A percentile compares a stretch with the other conserved stretches of the same genome.
These are phyloP conservation scores for Rhizopogon salebrosus DNA, from an alignment of 768 basidiomycete genomes.

Conservation along the genomic window DNA sequence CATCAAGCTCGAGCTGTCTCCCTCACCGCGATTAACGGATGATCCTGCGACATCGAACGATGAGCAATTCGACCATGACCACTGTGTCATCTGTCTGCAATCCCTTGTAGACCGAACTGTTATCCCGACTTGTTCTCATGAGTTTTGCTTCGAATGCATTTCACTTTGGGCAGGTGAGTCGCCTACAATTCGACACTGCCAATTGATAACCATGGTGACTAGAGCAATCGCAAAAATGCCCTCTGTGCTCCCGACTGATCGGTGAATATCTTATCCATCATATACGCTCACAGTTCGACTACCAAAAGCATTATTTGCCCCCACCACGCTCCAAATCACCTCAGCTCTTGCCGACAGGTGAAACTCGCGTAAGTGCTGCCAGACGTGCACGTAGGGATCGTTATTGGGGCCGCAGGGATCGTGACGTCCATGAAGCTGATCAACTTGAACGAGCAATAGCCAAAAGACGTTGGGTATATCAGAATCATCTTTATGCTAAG, in stretches of 20 bases:
- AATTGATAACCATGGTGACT: neutral
- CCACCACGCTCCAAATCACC: slow-evolving; percentile 53
- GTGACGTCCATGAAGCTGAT: slow-evolving; percentile 46
- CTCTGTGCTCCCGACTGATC: slow-evolving; percentile 63
- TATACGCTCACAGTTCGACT: slow-evolving; percentile 74
- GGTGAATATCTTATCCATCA: slow-evolving; percentile 76
- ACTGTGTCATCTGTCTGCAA: slow-evolving; percentile 88
- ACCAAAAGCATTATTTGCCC: slow-evolving; percentile 71
- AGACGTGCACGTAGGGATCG: slow-evolving; percentile 34
- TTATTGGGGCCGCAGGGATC: slow-evolving; percentile 51
- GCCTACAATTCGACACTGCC: neutral
- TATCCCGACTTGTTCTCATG: slow-evolving; percentile 82
- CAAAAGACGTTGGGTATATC: slow-evolving; percentile 75
- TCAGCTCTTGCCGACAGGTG: slow-evolving; percentile 25
- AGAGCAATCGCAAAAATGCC: slow-evolving; percentile 79
- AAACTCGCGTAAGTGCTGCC: slow-evolving; percentile 23
- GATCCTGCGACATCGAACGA: neutral
- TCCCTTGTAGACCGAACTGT: slow-evolving; percentile 70
- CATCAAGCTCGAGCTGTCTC: slow-evolving; percentile 26
- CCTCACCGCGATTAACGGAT: slow-evolving; percentile 8
- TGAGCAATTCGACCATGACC: slow-evolving; percentile 29
- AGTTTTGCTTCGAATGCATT: slow-evolving; percentile 91
- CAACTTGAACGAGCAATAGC: slow-evolving; percentile 71
- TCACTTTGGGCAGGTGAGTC: slow-evolving; percentile 75
- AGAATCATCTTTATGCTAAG: slow-evolving; percentile 79